A percentile compares a stretch with the other conserved stretches of the same genome.
These are phyloP conservation scores for Clarkia xantiana DNA, from an alignment of 345 rosid genomes.

Conservation along the genomic window DNA sequence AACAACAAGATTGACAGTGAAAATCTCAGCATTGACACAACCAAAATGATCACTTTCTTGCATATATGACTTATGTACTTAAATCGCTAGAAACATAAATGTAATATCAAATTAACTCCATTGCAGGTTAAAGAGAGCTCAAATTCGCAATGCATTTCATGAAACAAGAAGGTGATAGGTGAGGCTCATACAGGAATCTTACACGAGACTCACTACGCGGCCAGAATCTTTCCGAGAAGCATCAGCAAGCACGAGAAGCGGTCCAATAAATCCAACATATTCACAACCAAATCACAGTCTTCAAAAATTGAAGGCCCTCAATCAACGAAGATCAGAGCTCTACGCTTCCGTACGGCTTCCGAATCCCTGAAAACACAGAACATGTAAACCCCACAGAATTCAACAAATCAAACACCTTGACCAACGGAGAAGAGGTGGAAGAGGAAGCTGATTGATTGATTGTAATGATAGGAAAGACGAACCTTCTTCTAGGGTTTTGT, in stretches of 20 bases:
- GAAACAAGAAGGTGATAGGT: neutral
- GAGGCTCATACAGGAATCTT: neutral
- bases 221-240: neutral
- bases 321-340: constrained; percentile 6
- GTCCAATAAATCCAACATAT: constrained; percentile 15
- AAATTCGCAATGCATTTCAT: neutral
- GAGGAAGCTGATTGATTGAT: neutral
- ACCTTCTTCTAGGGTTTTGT: constrained; percentile 6
- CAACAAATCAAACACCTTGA: too few relatives aligned
- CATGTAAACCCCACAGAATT: neutral
- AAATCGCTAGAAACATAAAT: neutral
- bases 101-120: neutral
- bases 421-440: constrained; percentile 7
- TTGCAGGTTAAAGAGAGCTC: neutral
- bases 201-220: neutral
- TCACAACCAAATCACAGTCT: constrained; percentile 22
- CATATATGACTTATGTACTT: neutral
- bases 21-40: too few relatives aligned
- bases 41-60: neutral
- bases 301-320: constrained; percentile 13
- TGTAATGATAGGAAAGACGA: neutral
- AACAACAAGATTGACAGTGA: too few relatives aligned
- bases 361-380: constrained; percentile 19
- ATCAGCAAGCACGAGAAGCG: neutral
- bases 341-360: neutral